phyloP scores from a whole-genome alignment of 148 eudicot genomes.

The Limonium bicolor region DNA sequence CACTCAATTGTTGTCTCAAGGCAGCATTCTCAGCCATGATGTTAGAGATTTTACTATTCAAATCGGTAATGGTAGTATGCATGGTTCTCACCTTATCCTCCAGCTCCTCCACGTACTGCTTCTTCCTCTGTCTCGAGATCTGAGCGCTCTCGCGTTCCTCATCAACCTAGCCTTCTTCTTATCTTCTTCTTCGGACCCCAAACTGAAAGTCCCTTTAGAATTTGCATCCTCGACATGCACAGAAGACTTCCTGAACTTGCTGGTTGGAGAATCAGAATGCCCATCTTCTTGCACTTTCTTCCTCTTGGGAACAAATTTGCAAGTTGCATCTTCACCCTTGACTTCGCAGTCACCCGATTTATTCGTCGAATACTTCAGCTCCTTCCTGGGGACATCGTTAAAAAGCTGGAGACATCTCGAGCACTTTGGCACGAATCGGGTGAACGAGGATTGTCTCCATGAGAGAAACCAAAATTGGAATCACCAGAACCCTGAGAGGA shows the following conservation, averaged over 20 bases:
- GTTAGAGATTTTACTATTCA: constrained; percentile 49
- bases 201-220: constrained; percentile 1
- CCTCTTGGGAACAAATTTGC: constrained; percentile 33
- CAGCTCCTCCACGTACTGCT: constrained; percentile 78
- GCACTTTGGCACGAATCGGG: constrained; percentile 20
- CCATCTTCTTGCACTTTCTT: constrained; percentile 31
- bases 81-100: constrained; percentile 80
- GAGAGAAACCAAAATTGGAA: too few species aligned
- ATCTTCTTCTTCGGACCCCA: constrained; percentile 29
- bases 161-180: constrained; percentile 62
- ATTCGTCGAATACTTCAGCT: neutral
- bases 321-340: neutral
- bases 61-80: constrained; percentile 71
- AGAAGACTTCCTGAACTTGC: constrained; percentile 31
- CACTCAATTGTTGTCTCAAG: constrained; percentile 51
- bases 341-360: constrained; percentile 5
- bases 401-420: neutral
- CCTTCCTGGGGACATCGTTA: neutral
- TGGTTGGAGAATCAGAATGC: constrained; percentile 21
- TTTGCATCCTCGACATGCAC: constrained; percentile 3
- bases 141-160: constrained; percentile 93
- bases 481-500: neutral
- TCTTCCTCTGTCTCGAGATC: constrained; percentile 81
- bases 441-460: constrained; percentile 8
- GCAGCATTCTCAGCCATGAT: constrained; percentile 65